phyloP scores from a whole-genome alignment of 495 filamentous ascomycete genomes.

The Xylaria sp. region DNA sequence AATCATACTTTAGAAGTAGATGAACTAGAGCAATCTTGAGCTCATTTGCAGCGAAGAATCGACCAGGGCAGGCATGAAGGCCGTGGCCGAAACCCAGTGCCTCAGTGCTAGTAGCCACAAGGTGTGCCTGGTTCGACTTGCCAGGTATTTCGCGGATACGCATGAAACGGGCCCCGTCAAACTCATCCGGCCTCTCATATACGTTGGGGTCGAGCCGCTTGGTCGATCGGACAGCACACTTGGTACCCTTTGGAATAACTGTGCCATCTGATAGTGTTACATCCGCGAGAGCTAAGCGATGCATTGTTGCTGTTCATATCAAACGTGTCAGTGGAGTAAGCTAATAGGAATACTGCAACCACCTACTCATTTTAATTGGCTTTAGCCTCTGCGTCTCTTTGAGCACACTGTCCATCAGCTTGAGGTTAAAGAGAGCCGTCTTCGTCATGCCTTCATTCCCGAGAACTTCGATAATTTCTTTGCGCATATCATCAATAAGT shows the following conservation, averaged over 20 bases:
- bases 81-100: slow-evolving; percentile 49
- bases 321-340: neutral
- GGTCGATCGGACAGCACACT: slow-evolving; percentile 43
- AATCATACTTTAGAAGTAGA: slow-evolving; percentile 52
- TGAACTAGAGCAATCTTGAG: slow-evolving; percentile 51
- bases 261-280: slow-evolving; percentile 57
- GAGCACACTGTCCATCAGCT: slow-evolving; percentile 28
- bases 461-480: slow-evolving; percentile 38
- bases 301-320: slow-evolving; percentile 26
- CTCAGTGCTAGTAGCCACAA: slow-evolving; percentile 51
- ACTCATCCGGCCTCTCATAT: slow-evolving; percentile 52
- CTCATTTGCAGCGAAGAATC: slow-evolving; percentile 53
- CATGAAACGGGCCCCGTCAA: slow-evolving; percentile 58
- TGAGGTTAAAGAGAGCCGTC: slow-evolving; percentile 15
- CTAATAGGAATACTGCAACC: neutral
- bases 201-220: slow-evolving; percentile 48
- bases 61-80: slow-evolving; percentile 48
- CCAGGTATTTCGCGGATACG: slow-evolving; percentile 46
- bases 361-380: slow-evolving; percentile 32
- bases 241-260: slow-evolving; percentile 56
- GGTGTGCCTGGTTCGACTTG: slow-evolving; percentile 51
- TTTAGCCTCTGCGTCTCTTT: slow-evolving; percentile 37
- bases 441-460: slow-evolving; percentile 38
- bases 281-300: slow-evolving; percentile 48
- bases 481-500: slow-evolving; percentile 36